Percentiles rank a stretch among this genome's conserved stretches.
These are phyloP conservation scores for Platanthera zijinensis DNA, from an alignment of 106 monocot species.

Conservation along the genomic window DNA sequence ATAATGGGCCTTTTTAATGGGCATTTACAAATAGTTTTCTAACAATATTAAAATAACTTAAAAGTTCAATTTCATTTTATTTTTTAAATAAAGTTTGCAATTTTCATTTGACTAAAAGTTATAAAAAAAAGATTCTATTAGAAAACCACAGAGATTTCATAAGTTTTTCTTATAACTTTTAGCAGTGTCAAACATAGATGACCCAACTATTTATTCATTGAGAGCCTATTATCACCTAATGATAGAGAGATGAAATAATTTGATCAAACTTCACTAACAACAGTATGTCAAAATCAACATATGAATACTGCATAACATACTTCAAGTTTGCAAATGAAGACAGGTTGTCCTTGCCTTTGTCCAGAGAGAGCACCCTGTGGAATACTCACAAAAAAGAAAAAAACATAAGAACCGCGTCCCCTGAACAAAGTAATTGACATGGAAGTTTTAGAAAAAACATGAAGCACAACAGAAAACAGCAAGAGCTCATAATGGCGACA, in stretches of 20 bases:
- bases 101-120: too few species aligned
- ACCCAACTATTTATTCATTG: not conserved
- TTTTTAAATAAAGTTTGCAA: too few species aligned
- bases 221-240: not conserved
- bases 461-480: not conserved
- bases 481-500: too few species aligned
- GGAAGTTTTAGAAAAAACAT: not conserved
- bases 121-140: too few species aligned
- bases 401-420: not conserved
- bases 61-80: too few species aligned
- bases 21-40: too few species aligned
- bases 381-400: constrained; percentile 2
- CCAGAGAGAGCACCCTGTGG: constrained; percentile 88
- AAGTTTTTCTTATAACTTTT: too few species aligned
- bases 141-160: too few species aligned
- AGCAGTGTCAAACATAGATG: too few species aligned
- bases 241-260: not conserved
- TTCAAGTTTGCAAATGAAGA: constrained; percentile 97
- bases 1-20: too few species aligned
- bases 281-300: not conserved
- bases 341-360: constrained; percentile 94
- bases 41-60: too few species aligned
- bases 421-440: not conserved
- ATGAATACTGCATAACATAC: constrained; percentile 37
- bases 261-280: not conserved